phyloP scores from a whole-genome alignment of 2,329 filamentous ascomycete species.

The Allantophomopsis cytisporea region DNA sequence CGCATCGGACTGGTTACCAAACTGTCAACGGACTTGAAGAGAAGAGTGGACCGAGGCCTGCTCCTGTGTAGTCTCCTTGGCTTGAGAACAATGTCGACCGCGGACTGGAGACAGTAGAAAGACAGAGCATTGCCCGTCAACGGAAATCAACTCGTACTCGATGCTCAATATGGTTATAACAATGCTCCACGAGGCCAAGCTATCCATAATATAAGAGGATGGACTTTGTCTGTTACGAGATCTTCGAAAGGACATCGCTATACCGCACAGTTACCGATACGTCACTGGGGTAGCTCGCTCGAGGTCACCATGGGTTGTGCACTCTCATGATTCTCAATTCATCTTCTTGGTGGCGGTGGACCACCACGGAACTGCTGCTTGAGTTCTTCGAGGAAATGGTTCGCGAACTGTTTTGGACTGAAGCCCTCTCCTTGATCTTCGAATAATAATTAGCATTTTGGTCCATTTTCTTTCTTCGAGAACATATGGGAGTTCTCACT shows the following conservation, averaged over 20 bases:
- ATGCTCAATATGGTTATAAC: not conserved
- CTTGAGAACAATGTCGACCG: no score
- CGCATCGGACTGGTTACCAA: no score
- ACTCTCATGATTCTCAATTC: conserved; percentile 3
- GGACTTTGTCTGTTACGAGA: not conserved
- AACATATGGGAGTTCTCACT: no score
- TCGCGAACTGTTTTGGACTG: conserved; percentile 19
- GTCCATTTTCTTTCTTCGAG: no score
- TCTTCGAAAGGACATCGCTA: not conserved
- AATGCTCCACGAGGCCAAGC: not conserved
- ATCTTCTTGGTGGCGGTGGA: conserved; percentile 9
- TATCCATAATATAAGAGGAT: not conserved
- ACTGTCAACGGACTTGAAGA: no score
- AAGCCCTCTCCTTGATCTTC: not conserved
- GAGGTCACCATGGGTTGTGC: not conserved
- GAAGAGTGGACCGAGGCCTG: no score
- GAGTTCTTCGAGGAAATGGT: conserved; percentile 38
- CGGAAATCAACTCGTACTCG: no score
- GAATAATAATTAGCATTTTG: no score
- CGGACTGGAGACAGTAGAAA: no score
- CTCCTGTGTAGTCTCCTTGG: no score
- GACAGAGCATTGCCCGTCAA: no score
- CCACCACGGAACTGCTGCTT: conserved; percentile 26
- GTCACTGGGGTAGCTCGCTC: not conserved
- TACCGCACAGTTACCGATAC: not conserved